Percentiles rank a stretch among this genome's conserved stretches.
Evolutionary conservation across 192 early-diverging fungal species (phyloP).

Genomic region (Oehlia diaphana): DNA sequence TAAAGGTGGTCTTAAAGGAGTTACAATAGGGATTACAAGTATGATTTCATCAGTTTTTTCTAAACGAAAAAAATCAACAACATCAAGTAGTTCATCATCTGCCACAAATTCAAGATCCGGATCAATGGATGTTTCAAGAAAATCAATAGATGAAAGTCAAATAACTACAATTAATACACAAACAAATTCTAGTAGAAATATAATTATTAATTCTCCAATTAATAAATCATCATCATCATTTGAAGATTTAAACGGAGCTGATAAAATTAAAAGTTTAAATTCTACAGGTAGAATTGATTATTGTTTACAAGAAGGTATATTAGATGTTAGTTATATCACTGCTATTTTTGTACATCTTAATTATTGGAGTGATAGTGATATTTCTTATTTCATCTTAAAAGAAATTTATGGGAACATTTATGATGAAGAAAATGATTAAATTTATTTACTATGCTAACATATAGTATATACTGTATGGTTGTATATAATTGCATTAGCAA

Average conservation of each 20-base stretch:
- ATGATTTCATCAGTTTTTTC: not conserved
- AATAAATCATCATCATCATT: not conserved
- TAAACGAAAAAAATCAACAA: not conserved
- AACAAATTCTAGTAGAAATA: not conserved
- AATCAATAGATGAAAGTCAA: not conserved
- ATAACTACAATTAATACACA: not conserved
- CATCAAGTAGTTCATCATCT: not conserved
- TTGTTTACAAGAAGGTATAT: constrained; percentile 42
- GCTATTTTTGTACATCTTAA: constrained; percentile 40
- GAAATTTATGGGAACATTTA: constrained; percentile 47
- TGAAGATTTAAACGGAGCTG: constrained; percentile 31
- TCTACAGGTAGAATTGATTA: constrained; percentile 52
- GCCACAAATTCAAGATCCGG: not conserved
- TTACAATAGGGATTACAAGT: constrained; percentile 64
- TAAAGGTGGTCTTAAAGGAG: constrained; percentile 76
- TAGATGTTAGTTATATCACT: constrained; percentile 19
- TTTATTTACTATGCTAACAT: no score
- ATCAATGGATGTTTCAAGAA: not conserved
- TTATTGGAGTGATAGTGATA: constrained; percentile 58
- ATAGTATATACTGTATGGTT: no score
- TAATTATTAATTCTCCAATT: not conserved
- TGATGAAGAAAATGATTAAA: not conserved
- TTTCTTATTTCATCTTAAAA: constrained; percentile 59
- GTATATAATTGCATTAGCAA: no score
- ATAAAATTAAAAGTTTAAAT: constrained; percentile 47